A percentile compares a stretch with the other conserved stretches of the same genome.
Evolutionary conservation across 2,329 filamentous ascomycete species (phyloP).

Genomic region (Aquanectria penicillioides): DNA sequence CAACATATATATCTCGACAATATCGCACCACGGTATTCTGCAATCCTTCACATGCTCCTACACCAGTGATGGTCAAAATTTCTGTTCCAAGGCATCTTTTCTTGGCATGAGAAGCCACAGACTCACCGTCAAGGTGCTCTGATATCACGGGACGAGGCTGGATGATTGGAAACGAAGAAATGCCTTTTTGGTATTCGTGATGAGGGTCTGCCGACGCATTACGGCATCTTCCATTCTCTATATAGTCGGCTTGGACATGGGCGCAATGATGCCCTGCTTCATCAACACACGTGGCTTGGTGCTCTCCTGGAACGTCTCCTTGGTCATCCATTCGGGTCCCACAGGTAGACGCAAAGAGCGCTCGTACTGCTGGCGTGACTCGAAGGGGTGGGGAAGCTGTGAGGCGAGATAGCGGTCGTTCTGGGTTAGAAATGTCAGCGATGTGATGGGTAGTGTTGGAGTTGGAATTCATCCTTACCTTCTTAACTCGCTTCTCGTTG

Average conservation of each 20-base stretch:
- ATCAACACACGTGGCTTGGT: constrained; percentile 90
- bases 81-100: too few species aligned
- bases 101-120: too few species aligned
- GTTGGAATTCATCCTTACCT: constrained; percentile 68
- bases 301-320: constrained; percentile 88
- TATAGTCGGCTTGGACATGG: constrained; percentile 80
- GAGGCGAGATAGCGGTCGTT: constrained; percentile 89
- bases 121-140: too few species aligned
- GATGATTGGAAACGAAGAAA: too few species aligned
- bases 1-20: too few species aligned
- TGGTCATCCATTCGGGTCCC: constrained; percentile 96
- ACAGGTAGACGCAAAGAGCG: constrained; percentile 85
- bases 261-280: constrained; percentile 89
- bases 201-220: neutral
- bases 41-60: too few species aligned
- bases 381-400: constrained; percentile 88
- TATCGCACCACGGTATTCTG: too few species aligned
- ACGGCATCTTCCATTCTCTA: constrained; percentile 36
- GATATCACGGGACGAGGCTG: too few species aligned
- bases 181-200: constrained; percentile 23
- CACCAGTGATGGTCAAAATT: too few species aligned
- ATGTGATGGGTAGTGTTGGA: neutral
- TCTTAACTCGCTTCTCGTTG: constrained; percentile 89
- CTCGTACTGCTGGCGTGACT: constrained; percentile 90
- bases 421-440: constrained; percentile 50